Base-by-base conservation (phyloP, 2,329 filamentous ascomycete species). In the Neonectria hederae region DNA sequence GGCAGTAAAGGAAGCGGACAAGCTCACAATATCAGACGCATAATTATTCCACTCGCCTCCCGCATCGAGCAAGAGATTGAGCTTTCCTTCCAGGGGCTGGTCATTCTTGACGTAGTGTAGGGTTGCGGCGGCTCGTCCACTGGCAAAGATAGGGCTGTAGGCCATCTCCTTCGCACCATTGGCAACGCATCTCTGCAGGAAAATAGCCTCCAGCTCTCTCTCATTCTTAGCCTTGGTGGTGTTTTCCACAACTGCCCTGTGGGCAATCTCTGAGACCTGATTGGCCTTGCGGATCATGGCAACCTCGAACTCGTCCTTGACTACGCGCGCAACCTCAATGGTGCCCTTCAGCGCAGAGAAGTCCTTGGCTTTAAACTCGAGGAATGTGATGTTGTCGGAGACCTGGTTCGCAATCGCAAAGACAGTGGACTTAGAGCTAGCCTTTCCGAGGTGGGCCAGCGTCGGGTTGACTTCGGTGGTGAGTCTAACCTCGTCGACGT, bases 51-150 rank as follows among this genome's bases (percentile, higher is more conserved):
- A 92, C 78, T 94, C 92, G 30, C 86, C 90, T 22, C 93, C 95
- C 3, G 93, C 94, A 75, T 98, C 95, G 21, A 97, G 81, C 62
- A 97, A 86, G 56, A 97, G 80, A 72, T 97, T 90, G 59, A 92
- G 87, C 80, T 95, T 94, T 46, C 88, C 88, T 1, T 81, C 80
- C 38, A 95, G 81, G 0, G 89, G 84, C 74, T 90, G 85, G 68
- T 94, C 84, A 77, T 97, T 97, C 74, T 90, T 87, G 24, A 93
- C 88, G 73, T 97, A 97, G 80, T 97, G 95, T 35, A 97, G 85
- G 1, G 93, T 96, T 5, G 94, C 92, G 0, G 92, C 94, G 17
- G 92, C 90, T 5, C 89, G 86, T 11, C 95, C 95, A 35, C 88
- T 87, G 0, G 93, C 95, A 19, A 96, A 89, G 73, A 98, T 97